These are phyloP conservation scores for maize (Zea mays) DNA, from an alignment of 176 grass and related monocot species.

Conservation along the genomic window Zm-B73-REFERENCE-NAM-5.0 NC_050101.1:138707001-138707500, in stretches of 20 bases:
- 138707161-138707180: neutral
- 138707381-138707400: neutral
- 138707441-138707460: conserved; percentile 22
- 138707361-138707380: conserved; percentile 3
- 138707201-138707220: neutral
- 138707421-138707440: neutral
- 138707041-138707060: conserved; percentile 72
- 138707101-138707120: conserved; percentile 80
- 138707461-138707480: conserved; percentile 11
- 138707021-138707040: conserved; percentile 71
- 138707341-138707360: neutral
- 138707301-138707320: neutral
- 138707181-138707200: neutral
- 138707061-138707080: conserved; percentile 74
- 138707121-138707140: conserved; percentile 26
- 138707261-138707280: neutral
- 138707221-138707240: neutral
- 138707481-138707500: too few species aligned
- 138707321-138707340: conserved; percentile 8
- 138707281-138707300: conserved; percentile 23
- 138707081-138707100: conserved; percentile 98
- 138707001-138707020: conserved; percentile 5
- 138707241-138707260: neutral
- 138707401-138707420: conserved; percentile 15
- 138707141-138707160: neutral